Base-by-base conservation (phyloP, 78 protist species). In the Isochrysis galbana region DNA sequence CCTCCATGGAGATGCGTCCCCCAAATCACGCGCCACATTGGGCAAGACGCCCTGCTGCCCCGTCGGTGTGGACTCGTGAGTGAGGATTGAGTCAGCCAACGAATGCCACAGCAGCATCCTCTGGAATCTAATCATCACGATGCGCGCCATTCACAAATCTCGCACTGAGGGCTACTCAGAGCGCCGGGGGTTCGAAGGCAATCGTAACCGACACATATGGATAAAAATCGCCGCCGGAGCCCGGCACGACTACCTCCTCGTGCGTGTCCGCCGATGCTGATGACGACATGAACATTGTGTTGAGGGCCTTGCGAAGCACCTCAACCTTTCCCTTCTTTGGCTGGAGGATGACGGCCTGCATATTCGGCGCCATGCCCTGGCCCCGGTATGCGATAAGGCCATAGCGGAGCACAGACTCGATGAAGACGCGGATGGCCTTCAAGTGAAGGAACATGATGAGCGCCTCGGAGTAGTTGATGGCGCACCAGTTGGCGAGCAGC, bases 391-490 rank as follows among this genome's bases (percentile, higher is more conserved):
- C 21, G 84, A 46, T 39, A 47, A 97, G 92, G 36, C 98, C 98
- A 69, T 93, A 97, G 5, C 98, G 90, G 54, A 97, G 96, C 67
- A 95, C 96, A 0, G 96, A 90, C 91, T 97, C 98, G 42, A 96
- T 96, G 86, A 96, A 96, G 11, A 96, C 61, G 55, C 98, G 93
- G 17, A 97, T 34, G 61, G 61, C 74, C 92, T 97, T 97, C 51
- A 97, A 83, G 91, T 97, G 98, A 34, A 96, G 41, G 98, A 97
- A 91, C 34, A 94, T 94, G 69, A 67, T 61, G 83, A 86, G 97
- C 23, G 95, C 93, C 78, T 97, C 98, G 93, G 96, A 93, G 92
- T 97, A 97, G 54, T 94, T 70, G 29, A 94, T 87, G 92, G 91
- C 90, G 78, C 97, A 96, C 98, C 98, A 97, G 54, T 96, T 89